Conservation (phyloP, 2,329 filamentous ascomycete species). For the Neocucurbitaria cava region DNA sequence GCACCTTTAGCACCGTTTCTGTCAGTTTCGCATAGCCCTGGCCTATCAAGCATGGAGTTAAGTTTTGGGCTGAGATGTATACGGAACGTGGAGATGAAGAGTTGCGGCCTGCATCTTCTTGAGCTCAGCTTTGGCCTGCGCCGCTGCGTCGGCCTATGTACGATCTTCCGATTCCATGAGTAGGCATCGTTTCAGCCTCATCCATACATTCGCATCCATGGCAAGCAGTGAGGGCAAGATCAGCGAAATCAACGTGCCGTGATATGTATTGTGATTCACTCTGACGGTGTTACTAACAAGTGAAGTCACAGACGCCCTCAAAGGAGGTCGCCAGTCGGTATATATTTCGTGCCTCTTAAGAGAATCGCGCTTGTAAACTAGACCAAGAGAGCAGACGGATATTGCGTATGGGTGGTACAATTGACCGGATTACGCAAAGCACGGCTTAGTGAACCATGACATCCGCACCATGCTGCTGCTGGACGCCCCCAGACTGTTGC, state of each 20-base stretch:
- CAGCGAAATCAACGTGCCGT: neutral
- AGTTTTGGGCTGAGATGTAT: conserved; percentile 22
- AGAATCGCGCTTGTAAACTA: conserved; percentile 13
- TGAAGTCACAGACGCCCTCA: neutral
- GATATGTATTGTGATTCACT: conserved; percentile 1
- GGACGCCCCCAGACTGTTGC: conserved; percentile 30
- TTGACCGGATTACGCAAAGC: neutral
- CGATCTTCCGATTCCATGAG: neutral
- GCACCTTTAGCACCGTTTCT: conserved; percentile 9
- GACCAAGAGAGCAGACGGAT: neutral
- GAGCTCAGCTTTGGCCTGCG: conserved; percentile 23
- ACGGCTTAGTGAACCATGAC: conserved; percentile 51
- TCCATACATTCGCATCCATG: neutral
- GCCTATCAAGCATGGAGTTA: conserved; percentile 15
- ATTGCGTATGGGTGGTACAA: neutral
- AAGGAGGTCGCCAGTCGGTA: neutral
- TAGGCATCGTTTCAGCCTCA: neutral
- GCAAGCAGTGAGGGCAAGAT: neutral
- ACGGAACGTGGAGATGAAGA: conserved; percentile 14
- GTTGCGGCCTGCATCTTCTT: conserved; percentile 9
- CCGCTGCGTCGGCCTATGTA: conserved; percentile 2
- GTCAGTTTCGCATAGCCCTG: conserved; percentile 15
- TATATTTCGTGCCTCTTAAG: conserved; percentile 1
- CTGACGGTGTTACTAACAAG: neutral
- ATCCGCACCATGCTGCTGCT: conserved; percentile 38